Evolutionary conservation across 2,329 filamentous ascomycete genomes (phyloP).

Genomic region (Ophiostoma sp.): DNA sequence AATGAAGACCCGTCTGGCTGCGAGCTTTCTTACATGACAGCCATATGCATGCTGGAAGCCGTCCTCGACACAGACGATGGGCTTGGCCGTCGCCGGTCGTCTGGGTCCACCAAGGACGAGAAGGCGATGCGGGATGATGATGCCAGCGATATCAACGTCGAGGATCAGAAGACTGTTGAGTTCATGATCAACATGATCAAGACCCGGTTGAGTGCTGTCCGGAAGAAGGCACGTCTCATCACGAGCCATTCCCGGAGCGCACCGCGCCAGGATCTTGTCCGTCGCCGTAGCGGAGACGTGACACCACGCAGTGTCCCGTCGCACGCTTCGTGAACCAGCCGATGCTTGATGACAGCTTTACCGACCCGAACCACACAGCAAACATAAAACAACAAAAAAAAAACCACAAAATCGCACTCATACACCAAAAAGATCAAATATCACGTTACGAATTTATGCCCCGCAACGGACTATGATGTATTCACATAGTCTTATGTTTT

Average conservation of each 20-base stretch:
- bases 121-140: constrained; percentile 40
- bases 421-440: constrained; percentile 8
- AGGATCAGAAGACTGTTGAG: constrained; percentile 67
- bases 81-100: constrained; percentile 34
- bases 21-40: constrained; percentile 87
- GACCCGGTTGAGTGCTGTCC: constrained; percentile 49
- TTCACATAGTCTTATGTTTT: not conserved
- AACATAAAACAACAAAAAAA: not conserved
- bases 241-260: constrained; percentile 51
- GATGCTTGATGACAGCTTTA: not conserved
- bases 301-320: constrained; percentile 51
- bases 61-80: constrained; percentile 79
- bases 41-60: constrained; percentile 90
- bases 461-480: not conserved
- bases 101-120: constrained; percentile 33
- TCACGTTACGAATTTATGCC: constrained; percentile 10
- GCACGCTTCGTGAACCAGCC: constrained; percentile 35
- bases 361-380: not conserved
- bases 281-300: constrained; percentile 51
- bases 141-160: constrained; percentile 52
- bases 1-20: constrained; percentile 82
- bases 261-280: constrained; percentile 39
- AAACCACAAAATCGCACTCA: not conserved
- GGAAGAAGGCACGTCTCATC: constrained; percentile 58
- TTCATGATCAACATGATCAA: constrained; percentile 63